These are phyloP conservation scores for Carex myosuroides DNA, from an alignment of 176 grass and related monocot genomes.

Conservation along the genomic window DNA sequence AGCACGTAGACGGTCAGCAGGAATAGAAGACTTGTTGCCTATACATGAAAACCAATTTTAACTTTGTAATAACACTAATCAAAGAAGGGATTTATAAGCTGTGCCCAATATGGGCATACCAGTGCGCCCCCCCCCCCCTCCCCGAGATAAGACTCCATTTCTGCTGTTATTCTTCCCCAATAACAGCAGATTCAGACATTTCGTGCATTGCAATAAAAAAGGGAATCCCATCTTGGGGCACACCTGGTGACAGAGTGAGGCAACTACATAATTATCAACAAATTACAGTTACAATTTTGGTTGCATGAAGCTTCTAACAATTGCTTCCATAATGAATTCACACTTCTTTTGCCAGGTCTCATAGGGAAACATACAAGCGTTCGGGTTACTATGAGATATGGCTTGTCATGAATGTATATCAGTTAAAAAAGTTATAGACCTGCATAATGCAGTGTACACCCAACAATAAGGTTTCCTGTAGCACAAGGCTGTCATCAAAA, in stretches of 20 bases:
- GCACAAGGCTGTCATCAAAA: neutral
- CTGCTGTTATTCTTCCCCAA: neutral
- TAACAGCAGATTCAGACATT: neutral
- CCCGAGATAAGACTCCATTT: neutral
- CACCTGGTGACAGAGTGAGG: neutral
- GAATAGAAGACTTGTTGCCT: neutral
- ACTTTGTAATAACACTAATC: neutral
- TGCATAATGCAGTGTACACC: neutral
- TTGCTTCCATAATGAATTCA: neutral
- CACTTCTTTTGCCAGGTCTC: neutral
- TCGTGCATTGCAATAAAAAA: neutral
- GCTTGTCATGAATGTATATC: neutral
- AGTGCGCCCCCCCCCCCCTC: neutral
- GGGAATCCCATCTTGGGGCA: neutral
- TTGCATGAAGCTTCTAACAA: neutral
- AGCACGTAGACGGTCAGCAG: neutral
- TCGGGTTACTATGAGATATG: neutral
- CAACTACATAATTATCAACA: neutral
- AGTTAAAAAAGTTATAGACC: neutral
- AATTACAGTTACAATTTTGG: neutral
- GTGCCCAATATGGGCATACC: neutral
- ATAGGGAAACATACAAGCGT: neutral
- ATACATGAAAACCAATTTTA: conserved; percentile 11
- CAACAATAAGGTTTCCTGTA: neutral
- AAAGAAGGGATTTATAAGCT: neutral